These are phyloP conservation scores for Fusarium dimerum DNA, from an alignment of 2,329 filamentous ascomycete species.

Conservation along the genomic window DNA sequence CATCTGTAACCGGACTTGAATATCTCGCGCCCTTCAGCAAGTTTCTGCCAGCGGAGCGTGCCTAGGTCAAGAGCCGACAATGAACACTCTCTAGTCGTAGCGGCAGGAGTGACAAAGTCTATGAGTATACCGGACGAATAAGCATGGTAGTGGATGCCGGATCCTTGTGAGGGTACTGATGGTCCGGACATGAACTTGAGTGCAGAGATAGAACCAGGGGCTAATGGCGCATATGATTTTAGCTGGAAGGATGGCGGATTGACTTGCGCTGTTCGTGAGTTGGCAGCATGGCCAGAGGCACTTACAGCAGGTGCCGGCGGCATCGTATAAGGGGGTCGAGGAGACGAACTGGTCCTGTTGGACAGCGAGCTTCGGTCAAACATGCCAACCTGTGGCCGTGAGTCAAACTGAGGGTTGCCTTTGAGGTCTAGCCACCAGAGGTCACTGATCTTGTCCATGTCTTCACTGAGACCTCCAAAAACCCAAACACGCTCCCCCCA, in stretches of 20 bases:
- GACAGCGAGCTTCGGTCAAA: conserved; percentile 48
- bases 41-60: conserved; percentile 87
- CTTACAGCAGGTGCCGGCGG: conserved; percentile 54
- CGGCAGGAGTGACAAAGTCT: conserved; percentile 90
- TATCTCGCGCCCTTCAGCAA: conserved; percentile 91
- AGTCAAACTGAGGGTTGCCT: conserved; percentile 82
- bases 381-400: conserved; percentile 58
- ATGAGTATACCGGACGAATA: conserved; percentile 91
- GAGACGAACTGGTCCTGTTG: conserved; percentile 48
- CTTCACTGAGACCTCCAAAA: conserved; percentile 89
- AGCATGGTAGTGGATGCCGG: conserved; percentile 92
- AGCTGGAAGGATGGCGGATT: conserved; percentile 67
- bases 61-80: conserved; percentile 86
- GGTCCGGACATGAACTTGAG: conserved; percentile 82
- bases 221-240: conserved; percentile 76
- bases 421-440: conserved; percentile 97
- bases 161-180: conserved; percentile 83
- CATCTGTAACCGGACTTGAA: conserved; percentile 91
- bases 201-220: conserved; percentile 86
- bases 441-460: conserved; percentile 96
- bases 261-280: conserved; percentile 67
- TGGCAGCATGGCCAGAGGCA: conserved; percentile 65
- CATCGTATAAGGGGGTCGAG: conserved; percentile 54
- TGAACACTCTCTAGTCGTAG: conserved; percentile 87
- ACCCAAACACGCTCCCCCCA: conserved; percentile 94